Conservation (phyloP, 2,329 filamentous ascomycete genomes). For the Xylaria sp. region DNA sequence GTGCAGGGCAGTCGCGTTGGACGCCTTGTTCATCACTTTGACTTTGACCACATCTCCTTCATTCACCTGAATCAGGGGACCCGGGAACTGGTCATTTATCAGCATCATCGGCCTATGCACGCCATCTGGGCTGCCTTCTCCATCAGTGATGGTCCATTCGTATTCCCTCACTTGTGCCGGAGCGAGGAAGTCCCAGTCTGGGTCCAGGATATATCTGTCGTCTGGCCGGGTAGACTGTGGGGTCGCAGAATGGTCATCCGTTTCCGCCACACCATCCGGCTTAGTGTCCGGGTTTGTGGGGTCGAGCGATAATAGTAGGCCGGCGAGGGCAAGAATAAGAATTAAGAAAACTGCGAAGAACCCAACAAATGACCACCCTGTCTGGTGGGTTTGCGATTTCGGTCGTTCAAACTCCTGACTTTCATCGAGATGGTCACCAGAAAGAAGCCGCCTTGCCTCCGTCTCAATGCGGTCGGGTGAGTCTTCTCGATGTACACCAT, state of each 20-base stretch:
- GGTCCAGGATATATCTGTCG: slow-evolving; percentile 66
- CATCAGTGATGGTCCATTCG: slow-evolving; percentile 69
- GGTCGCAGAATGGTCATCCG: slow-evolving; percentile 1
- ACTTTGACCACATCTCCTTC: slow-evolving; percentile 78
- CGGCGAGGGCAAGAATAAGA: slow-evolving; percentile 27
- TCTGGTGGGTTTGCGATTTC: slow-evolving; percentile 2
- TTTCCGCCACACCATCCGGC: slow-evolving; percentile 9
- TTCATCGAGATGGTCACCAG: slow-evolving; percentile 10
- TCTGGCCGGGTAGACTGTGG: slow-evolving; percentile 35
- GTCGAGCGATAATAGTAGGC: slow-evolving; percentile 35
- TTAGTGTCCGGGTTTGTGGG: slow-evolving; percentile 12
- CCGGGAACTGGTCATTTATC: slow-evolving; percentile 80
- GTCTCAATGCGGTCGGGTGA: neutral
- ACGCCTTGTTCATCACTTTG: slow-evolving; percentile 73
- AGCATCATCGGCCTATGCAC: slow-evolving; percentile 69
- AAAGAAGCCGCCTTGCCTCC: slow-evolving; percentile 17
- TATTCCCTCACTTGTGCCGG: slow-evolving; percentile 65
- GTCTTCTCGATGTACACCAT: neutral
- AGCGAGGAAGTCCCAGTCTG: slow-evolving; percentile 65
- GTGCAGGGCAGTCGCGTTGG: slow-evolving; percentile 75
- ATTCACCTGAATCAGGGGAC: slow-evolving; percentile 77
- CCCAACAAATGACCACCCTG: slow-evolving; percentile 26
- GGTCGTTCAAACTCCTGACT: neutral
- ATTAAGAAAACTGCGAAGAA: slow-evolving; percentile 23
- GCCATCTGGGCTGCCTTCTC: slow-evolving; percentile 70